Evolutionary conservation across 2,329 filamentous ascomycete genomes (phyloP), one percentile per base, ranked within the genome.

Genomic region (Sclerotinia minor): DNA sequence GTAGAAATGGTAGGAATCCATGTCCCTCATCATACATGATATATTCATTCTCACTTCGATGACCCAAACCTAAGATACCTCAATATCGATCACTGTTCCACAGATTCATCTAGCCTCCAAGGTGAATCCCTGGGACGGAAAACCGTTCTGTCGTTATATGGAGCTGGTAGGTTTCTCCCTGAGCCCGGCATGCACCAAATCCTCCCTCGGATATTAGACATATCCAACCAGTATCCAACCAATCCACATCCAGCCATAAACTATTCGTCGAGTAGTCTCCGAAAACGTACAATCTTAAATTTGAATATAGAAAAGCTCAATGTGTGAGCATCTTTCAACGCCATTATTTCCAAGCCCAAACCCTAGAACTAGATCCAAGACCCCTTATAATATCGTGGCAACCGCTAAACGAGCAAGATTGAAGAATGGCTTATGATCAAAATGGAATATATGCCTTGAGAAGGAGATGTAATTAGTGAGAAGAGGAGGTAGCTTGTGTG

Each of bases 261-360:
- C 38, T 17, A 47, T 49, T 35, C 26, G 21, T n/a, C 26, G 26
- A 49, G 17, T 29, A 13, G 3, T 35, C 44, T 29, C 44, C 26
- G 5, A 32, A n/a, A 60, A 19, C 17, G 13, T 32, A 49, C 11
- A 11, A 35, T 49, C 41, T 49, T 49, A 21, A 19, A 9, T 19
- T 24, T n/a, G 44, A 17, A 38, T 8, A 38, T 6, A 49, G 9
- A 60, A 60, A 17, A 21, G 26, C 58, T 29, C 44, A 13, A 21
- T n/a, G 19, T 49, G 21, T 35, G 13, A 41, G 29, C 58, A 61
- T 35, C 38, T 19, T 8, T 61, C 17, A 32, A 61, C 58, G 29
- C 58, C 58, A 49, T 49, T 49, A 38, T 49, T 35, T 61, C 44
- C 58, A 44, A 61, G 19, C 58, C 44, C 44, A 60, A 45, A 35